Evolutionary conservation across 208 protist genomes (phyloP).

Genomic region (Tetramitus jugosus): DNA sequence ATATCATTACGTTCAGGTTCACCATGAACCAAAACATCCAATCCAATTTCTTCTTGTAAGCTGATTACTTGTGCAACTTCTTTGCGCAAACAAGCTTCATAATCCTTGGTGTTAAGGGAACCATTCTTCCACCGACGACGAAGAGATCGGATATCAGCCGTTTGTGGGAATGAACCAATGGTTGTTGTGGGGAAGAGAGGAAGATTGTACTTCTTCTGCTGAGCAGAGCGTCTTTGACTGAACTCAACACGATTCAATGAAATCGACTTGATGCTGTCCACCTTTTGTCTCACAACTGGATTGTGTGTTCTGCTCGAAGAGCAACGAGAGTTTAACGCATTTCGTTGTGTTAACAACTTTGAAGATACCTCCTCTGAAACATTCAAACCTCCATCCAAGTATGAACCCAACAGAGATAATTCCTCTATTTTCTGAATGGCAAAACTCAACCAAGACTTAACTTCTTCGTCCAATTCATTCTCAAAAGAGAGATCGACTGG

Average conservation of each 20-base stretch:
- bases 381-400: not conserved
- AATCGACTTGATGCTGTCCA: conserved; percentile 23
- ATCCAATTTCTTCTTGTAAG: conserved; percentile 62
- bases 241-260: conserved; percentile 37
- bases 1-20: conserved; percentile 77
- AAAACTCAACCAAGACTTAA: conserved; percentile 61
- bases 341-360: not conserved
- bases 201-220: conserved; percentile 51
- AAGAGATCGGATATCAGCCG: conserved; percentile 54
- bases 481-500: conserved; percentile 59
- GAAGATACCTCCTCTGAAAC: not conserved
- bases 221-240: conserved; percentile 39
- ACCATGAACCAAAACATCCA: conserved; percentile 76
- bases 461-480: conserved; percentile 43
- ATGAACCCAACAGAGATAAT: conserved; percentile 50
- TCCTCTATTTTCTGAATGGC: conserved; percentile 67
- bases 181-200: conserved; percentile 72
- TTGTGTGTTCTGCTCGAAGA: conserved; percentile 29
- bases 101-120: conserved; percentile 43
- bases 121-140: conserved; percentile 55
- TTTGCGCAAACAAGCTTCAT: conserved; percentile 55
- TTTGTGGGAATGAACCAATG: conserved; percentile 78
- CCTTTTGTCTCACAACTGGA: conserved; percentile 20
- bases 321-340: not conserved
- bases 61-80: conserved; percentile 61